These are phyloP conservation scores for Mycena maculata DNA, from an alignment of 768 basidiomycete species.

Conservation along the genomic window DNA sequence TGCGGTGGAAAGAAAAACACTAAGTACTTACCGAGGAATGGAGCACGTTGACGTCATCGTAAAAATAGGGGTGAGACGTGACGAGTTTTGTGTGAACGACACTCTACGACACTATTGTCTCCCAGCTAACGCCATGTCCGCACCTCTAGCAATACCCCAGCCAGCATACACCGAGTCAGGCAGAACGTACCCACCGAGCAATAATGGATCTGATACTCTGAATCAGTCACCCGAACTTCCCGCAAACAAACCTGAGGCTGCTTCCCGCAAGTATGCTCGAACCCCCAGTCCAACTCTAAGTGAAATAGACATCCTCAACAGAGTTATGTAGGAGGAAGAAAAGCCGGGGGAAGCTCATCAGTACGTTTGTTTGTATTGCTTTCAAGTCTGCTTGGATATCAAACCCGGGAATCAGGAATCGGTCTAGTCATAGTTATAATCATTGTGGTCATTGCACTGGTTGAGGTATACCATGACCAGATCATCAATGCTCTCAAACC, in stretches of 20 bases:
- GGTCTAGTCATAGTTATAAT: constrained; percentile 36
- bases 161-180: background rate
- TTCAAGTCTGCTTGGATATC: background rate
- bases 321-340: background rate
- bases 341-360: background rate
- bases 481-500: constrained; percentile 56
- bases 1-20: no score
- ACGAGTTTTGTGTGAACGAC: no score
- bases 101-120: no score
- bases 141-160: background rate
- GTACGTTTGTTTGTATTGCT: background rate
- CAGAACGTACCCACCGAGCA: background rate
- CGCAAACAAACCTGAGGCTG: no score
- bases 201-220: background rate
- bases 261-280: constrained; percentile 19
- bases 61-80: no score
- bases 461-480: constrained; percentile 49
- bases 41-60: no score
- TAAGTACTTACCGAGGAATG: no score
- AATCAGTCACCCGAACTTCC: background rate
- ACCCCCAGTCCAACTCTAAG: constrained; percentile 36
- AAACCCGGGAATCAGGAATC: background rate
- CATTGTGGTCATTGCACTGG: constrained; percentile 42
- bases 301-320: constrained; percentile 28
- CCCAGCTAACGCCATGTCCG: no score